Base-by-base conservation (phyloP, 768 basidiomycete genomes). In the Ramaria sp. region DNA sequence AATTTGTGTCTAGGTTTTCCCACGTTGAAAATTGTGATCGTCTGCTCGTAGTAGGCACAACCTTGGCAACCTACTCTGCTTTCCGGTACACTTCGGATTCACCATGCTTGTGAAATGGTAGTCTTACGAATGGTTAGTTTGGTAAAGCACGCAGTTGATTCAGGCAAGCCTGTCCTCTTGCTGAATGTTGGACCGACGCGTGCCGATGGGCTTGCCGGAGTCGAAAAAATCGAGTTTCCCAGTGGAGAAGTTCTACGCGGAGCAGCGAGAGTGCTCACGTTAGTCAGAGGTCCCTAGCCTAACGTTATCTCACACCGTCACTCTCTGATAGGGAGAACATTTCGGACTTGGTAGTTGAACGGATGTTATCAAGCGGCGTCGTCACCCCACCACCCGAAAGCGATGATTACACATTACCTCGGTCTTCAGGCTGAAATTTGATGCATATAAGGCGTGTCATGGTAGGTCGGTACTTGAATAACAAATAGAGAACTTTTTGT, bases 21-120 rank as follows among this genome's bases (percentile, higher is more conserved):
- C 72, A 81, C 32, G 62, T 94, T 37, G 78, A 83, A 56, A 63
- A 65, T 7, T 71, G 79, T 20, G 83, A 88, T 50, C 73, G 80
- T 43, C 67, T 97, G 0, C 77, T 98, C 43, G 70, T 95, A 38
- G 69, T 95, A 36, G 95, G 94, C 32, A 94, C 92, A 0, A 92
- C 90, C 0, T 78, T 96, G 25, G 92, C 95, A 0, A 97, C 94
- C 0, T 96, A 87, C 68, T 93, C 89, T 5, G 91, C 92, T 2
- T 96, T 85, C 68, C 76, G 88, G 88, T 88, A 59, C 24, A 70
- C 38, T 28, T 22, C 13, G 3, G 27, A 48, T 24, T 20, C 50
- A 28, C 1, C 5, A 28, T 22, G 13, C 25, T 52, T 10, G 38
- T 2, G 27, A 45, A 30, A 9, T 47, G 3, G n/a, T 42, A 13